phyloP scores from a whole-genome alignment of 768 basidiomycete species.

The Cystobasidium onofrii region DNA sequence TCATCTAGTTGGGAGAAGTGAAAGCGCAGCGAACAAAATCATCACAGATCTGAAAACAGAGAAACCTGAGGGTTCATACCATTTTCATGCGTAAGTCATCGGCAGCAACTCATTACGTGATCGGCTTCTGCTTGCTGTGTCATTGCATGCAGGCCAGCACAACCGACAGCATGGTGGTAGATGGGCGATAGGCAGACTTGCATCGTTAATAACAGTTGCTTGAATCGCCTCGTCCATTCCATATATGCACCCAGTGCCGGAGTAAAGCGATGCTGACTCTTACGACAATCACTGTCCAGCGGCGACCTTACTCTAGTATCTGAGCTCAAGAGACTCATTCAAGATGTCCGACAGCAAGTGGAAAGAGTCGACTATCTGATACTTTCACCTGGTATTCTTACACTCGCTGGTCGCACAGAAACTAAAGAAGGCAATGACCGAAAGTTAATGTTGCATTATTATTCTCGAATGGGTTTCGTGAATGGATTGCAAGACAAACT shows the following conservation, averaged over 20 bases:
- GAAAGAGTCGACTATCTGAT: constrained; percentile 7
- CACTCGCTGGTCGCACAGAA: constrained; percentile 10
- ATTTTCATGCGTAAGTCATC: constrained; percentile 1
- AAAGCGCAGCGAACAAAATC: not conserved
- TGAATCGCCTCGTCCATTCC: too few relatives aligned
- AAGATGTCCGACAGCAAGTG: not conserved
- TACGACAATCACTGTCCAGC: too few relatives aligned
- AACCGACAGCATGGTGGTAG: too few relatives aligned
- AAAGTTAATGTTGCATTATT: constrained; percentile 25
- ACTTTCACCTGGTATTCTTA: constrained; percentile 1
- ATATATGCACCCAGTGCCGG: too few relatives aligned
- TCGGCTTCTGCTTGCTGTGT: too few relatives aligned
- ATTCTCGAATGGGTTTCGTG: not conserved
- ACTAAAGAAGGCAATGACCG: constrained; percentile 22
- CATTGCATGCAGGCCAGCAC: too few relatives aligned
- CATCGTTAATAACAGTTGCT: too few relatives aligned
- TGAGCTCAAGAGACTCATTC: constrained; percentile 4
- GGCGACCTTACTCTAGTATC: constrained; percentile 13
- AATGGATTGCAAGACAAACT: constrained; percentile 3
- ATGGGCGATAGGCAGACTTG: too few relatives aligned
- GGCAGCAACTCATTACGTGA: not conserved
- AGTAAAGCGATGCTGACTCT: too few relatives aligned
- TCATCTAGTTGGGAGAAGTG: constrained; percentile 15
- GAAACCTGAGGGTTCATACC: constrained; percentile 11
- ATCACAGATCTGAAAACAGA: not conserved